phyloP scores from a whole-genome alignment of 495 filamentous ascomycete species.

The Trichoderma reesei region DNA sequence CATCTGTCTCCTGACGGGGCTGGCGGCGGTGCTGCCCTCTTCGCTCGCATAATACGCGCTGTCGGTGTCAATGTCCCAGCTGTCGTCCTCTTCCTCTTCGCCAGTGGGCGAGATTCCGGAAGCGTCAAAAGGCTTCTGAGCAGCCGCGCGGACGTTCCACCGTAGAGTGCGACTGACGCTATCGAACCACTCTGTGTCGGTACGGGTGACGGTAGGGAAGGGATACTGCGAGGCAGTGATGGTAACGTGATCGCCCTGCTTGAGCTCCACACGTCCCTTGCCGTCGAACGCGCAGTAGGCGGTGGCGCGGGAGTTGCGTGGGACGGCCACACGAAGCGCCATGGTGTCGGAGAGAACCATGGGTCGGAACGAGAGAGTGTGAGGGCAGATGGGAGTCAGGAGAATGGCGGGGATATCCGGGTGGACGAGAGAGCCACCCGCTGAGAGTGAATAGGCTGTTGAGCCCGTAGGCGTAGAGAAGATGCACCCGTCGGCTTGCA shows the following conservation, averaged over 20 bases:
- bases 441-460: conserved; percentile 92
- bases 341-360: conserved; percentile 98
- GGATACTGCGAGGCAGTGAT: conserved; percentile 91
- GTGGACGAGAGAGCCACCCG: conserved; percentile 90
- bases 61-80: conserved; percentile 84
- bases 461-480: conserved; percentile 93
- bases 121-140: conserved; percentile 70
- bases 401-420: conserved; percentile 96
- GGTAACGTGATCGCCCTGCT: conserved; percentile 86
- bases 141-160: conserved; percentile 83
- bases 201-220: conserved; percentile 83
- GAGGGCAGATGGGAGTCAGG: conserved; percentile 93
- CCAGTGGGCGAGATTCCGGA: conserved; percentile 24
- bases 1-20: conserved; percentile 59
- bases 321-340: conserved; percentile 78
- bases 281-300: conserved; percentile 96
- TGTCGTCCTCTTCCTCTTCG: conserved; percentile 37
- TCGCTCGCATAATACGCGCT: conserved; percentile 55
- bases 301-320: conserved; percentile 71
- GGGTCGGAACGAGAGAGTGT: conserved; percentile 91
- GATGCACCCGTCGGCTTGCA: conserved; percentile 94
- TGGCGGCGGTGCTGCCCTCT: conserved; percentile 48
- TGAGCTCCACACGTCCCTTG: conserved; percentile 85
- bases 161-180: conserved; percentile 80
- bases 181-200: conserved; percentile 85